Evolutionary conservation across 306 rosid species (phyloP), one percentile per base, ranked within the genome.

Genomic region (Ormosia emarginata): DNA sequence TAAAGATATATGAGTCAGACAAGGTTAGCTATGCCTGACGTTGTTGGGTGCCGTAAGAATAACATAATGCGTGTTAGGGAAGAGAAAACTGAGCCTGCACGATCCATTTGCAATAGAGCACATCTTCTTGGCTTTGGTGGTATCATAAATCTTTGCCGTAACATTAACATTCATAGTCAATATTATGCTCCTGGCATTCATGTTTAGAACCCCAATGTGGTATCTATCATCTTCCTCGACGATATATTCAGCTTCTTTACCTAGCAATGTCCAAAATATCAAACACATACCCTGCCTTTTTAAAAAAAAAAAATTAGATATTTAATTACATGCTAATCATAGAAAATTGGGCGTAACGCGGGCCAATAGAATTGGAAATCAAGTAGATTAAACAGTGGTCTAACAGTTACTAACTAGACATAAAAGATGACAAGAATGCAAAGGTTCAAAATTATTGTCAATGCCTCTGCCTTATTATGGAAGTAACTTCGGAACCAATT

Each of bases 121-220:
- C 67, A 67, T 78, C 2, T 86, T 82, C 44, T 85, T 86, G 78
- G 95, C 93, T 78, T 88, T 86, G 24, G 87, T 70, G 82, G 85
- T 79, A 71, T 94, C 93, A 74, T 94, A 88, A 53, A 89, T 88
- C 75, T 71, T 90, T n/a, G 97, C 89, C 1, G 91, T 90, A 74
- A 90, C 86, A 69, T 85, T 85, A 37, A 88, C 37, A 40, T 64
- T 71, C 84, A 90, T 7, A 37, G 44, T 85, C 74, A 83, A 36
- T 49, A 90, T 85, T 77, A 85, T 84, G 85, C 75, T 90, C 81
- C 77, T 85, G 2, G 64, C 40, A 78, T 90, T 88, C 79, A 83
- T 62, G 89, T 88, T 92, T 66, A 84, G 79, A 79, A 94, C 63
- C 12, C 86, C 93, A 73, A 94, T 67, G 65, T 85, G 78, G 89